These are phyloP conservation scores for Aspergillus fischeri DNA, from an alignment of 2,329 filamentous ascomycete species.

Conservation along the genomic window DNA sequence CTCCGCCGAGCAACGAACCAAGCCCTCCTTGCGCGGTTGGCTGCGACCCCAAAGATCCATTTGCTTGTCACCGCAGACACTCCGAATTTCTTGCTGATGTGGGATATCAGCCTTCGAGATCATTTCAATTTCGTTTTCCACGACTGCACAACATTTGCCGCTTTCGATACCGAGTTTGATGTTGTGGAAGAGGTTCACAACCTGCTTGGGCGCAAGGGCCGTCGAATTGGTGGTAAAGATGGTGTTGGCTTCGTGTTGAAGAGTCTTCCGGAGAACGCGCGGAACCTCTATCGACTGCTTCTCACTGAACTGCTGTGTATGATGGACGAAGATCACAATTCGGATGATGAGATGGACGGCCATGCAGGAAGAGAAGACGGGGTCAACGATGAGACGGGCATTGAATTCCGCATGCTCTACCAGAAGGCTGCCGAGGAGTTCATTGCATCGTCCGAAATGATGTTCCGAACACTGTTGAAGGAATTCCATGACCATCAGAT, in stretches of 20 bases:
- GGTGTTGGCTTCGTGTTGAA: conserved; percentile 88
- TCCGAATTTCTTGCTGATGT: conserved; percentile 80
- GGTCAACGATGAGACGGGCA: conserved; percentile 50
- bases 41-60: conserved; percentile 66
- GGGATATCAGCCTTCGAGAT: conserved; percentile 81
- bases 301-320: conserved; percentile 77
- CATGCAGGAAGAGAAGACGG: conserved; percentile 24
- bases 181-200: conserved; percentile 88
- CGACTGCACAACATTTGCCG: conserved; percentile 84
- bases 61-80: conserved; percentile 81
- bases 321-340: conserved; percentile 50
- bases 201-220: conserved; percentile 73
- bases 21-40: conserved; percentile 69
- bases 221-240: conserved; percentile 80
- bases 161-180: conserved; percentile 70
- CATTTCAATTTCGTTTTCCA: conserved; percentile 87
- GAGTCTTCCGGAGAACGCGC: conserved; percentile 86
- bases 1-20: conserved; percentile 70
- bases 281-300: conserved; percentile 78
- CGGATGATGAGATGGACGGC: conserved; percentile 48
- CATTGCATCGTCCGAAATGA: conserved; percentile 94
- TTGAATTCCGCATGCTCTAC: conserved; percentile 89
- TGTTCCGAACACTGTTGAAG: conserved; percentile 87
- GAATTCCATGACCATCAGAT: conserved; percentile 99
- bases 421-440: conserved; percentile 96